A percentile compares a stretch with the other conserved stretches of the same genome.
Evolutionary conservation across 2,329 filamentous ascomycete genomes (phyloP).

Genomic region (Cordyceps sp.): DNA sequence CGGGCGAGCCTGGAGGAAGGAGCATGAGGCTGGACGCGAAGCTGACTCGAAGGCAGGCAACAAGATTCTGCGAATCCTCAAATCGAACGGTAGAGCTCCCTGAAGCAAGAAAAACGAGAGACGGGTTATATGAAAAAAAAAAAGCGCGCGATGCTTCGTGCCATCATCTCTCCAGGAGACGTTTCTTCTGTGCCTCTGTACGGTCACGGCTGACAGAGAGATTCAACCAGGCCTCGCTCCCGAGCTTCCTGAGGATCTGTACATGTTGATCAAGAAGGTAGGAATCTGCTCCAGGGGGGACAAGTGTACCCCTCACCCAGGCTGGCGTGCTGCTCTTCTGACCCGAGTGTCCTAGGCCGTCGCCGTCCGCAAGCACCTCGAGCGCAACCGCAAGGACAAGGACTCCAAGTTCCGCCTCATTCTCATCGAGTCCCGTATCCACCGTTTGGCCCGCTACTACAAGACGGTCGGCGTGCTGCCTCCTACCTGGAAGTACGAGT

Average conservation of each 20-base stretch:
- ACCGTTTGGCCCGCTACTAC: conserved; percentile 99
- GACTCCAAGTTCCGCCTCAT: conserved; percentile 99
- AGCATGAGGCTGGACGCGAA: too few relatives aligned
- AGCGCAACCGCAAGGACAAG: conserved; percentile 99
- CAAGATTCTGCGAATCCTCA: conserved; percentile 99
- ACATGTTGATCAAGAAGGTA: conserved; percentile 99
- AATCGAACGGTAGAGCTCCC: conserved; percentile 74
- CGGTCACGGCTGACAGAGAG: conserved; percentile 91
- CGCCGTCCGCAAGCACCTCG: conserved; percentile 98
- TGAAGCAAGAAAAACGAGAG: too few relatives aligned
- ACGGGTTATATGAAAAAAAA: too few relatives aligned
- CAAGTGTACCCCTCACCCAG: too few relatives aligned
- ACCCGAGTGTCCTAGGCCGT: conserved; percentile 49
- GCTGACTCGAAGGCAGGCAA: conserved; percentile 54
- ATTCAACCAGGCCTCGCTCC: conserved; percentile 85
- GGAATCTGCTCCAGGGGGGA: too few relatives aligned
- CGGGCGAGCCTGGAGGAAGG: too few relatives aligned
- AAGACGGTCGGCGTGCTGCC: conserved; percentile 78
- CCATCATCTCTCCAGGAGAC: conserved; percentile 9
- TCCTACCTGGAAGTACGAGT: conserved; percentile 98
- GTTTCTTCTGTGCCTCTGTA: conserved; percentile 54
- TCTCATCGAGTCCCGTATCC: conserved; percentile 99
- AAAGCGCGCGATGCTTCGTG: too few relatives aligned
- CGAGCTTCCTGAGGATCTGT: conserved; percentile 97
- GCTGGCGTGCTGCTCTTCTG: not conserved